Percentiles rank a stretch among this genome's conserved stretches.
Conservation (phyloP, 768 basidiomycete genomes). For the Phylloporus sp. region DNA sequence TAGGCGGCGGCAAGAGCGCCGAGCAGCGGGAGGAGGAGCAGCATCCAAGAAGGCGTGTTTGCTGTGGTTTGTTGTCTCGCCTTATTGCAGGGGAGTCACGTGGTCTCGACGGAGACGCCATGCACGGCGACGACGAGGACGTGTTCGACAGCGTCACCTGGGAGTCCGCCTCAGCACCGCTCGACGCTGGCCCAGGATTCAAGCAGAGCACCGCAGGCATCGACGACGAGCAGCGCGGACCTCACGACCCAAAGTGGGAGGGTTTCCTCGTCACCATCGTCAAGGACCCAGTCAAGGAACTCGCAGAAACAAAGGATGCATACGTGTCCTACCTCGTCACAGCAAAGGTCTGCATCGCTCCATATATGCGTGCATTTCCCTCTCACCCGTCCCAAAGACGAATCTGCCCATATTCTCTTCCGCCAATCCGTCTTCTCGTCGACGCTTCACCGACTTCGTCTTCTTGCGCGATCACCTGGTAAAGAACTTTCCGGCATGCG, state of each 20-base stretch:
- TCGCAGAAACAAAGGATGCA: conserved; percentile 95
- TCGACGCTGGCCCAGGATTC: conserved; percentile 70
- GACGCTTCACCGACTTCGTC: conserved; percentile 96
- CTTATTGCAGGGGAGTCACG: conserved; percentile 19
- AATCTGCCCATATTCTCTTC: conserved; percentile 84
- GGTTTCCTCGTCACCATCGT: conserved; percentile 79
- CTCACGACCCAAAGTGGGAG: conserved; percentile 87
- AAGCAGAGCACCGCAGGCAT: conserved; percentile 70
- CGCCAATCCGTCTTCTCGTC: conserved; percentile 65
- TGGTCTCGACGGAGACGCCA: conserved; percentile 35
- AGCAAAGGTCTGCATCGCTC: conserved; percentile 61
- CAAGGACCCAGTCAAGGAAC: conserved; percentile 90
- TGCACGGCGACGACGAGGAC: conserved; percentile 85
- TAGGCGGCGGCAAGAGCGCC: conserved; percentile 43
- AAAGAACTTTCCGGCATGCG: conserved; percentile 93
- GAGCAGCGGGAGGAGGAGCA: conserved; percentile 21
- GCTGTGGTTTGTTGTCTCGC: conserved; percentile 26
- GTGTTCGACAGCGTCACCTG: conserved; percentile 90
- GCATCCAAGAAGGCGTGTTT: conserved; percentile 28
- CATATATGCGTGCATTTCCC: neutral
- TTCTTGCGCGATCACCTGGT: conserved; percentile 86
- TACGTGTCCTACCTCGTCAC: conserved; percentile 92
- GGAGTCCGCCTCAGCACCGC: conserved; percentile 68
- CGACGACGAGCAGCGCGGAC: conserved; percentile 59
- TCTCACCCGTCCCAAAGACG: conserved; percentile 52